Evolutionary conservation across 768 basidiomycete species (phyloP).

Genomic region (Suillus americanus): DNA sequence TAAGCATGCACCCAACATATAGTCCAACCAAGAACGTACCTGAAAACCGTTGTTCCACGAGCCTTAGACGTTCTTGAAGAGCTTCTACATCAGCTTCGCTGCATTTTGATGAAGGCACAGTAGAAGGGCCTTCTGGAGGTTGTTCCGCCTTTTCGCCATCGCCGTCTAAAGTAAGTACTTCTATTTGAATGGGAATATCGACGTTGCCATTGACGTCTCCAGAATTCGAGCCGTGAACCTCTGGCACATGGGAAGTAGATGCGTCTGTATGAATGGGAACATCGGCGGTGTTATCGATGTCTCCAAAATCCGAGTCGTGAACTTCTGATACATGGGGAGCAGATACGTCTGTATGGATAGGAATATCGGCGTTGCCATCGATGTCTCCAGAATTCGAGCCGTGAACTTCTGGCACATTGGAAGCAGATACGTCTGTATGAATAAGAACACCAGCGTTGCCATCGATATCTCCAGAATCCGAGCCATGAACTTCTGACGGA

Average conservation of each 20-base stretch:
- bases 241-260: neutral
- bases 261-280: neutral
- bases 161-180: neutral
- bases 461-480: neutral
- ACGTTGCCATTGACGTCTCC: neutral
- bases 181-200: neutral
- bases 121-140: neutral
- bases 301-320: neutral
- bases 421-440: neutral
- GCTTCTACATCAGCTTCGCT: slow-evolving; percentile 45
- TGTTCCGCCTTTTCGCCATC: neutral
- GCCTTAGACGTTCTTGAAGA: slow-evolving; percentile 63
- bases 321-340: neutral
- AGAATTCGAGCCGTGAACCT: neutral
- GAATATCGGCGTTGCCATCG: neutral
- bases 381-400: neutral
- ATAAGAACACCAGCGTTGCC: neutral
- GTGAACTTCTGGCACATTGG: neutral
- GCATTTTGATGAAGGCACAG: neutral
- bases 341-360: neutral
- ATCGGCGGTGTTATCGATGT: neutral
- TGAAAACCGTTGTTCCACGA: slow-evolving; percentile 76
- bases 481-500: neutral
- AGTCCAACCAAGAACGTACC: slow-evolving; percentile 40
- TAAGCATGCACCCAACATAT: slow-evolving; percentile 7